Conservation (phyloP, 2,329 filamentous ascomycete genomes). For the Tolypocladium sp. region DNA sequence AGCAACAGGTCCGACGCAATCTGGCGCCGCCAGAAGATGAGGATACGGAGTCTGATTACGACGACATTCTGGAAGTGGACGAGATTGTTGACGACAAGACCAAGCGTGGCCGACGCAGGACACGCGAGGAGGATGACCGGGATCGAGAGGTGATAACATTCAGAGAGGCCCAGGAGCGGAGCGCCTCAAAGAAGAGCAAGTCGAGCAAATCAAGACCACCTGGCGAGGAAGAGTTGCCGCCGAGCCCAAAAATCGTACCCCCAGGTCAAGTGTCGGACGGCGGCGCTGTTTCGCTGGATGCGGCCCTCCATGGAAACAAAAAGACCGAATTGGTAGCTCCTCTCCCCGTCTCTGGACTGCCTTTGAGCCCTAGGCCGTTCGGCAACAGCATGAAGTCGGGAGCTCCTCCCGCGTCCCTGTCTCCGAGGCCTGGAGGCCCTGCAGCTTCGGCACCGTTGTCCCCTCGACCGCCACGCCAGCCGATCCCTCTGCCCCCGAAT, state of each 20-base stretch:
- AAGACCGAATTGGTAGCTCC: constrained; percentile 26
- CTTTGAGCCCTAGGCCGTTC: constrained; percentile 48
- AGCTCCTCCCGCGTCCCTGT: constrained; percentile 55
- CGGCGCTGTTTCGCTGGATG: constrained; percentile 41
- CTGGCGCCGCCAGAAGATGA: constrained; percentile 39
- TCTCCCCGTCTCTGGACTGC: constrained; percentile 47
- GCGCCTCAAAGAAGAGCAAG: constrained; percentile 65
- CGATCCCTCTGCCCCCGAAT: constrained; percentile 62
- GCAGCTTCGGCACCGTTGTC: constrained; percentile 46
- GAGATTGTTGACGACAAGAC: constrained; percentile 49
- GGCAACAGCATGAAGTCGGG: constrained; percentile 39
- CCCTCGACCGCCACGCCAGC: constrained; percentile 63
- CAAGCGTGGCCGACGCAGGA: constrained; percentile 69
- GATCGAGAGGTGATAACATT: constrained; percentile 61
- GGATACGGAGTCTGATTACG: constrained; percentile 72
- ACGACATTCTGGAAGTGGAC: constrained; percentile 64
- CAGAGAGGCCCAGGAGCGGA: constrained; percentile 61
- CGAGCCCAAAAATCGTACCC: constrained; percentile 26
- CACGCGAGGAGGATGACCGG: constrained; percentile 78
- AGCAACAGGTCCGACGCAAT: constrained; percentile 13
- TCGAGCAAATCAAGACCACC: constrained; percentile 20
- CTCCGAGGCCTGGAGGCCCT: constrained; percentile 41
- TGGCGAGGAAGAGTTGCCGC: constrained; percentile 18
- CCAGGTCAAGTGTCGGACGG: constrained; percentile 24
- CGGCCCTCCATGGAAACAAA: constrained; percentile 34